Percentiles rank a stretch among this genome's conserved stretches.
phyloP scores from a whole-genome alignment of 2,329 filamentous ascomycete species.

The Xylariaceae sp. region DNA sequence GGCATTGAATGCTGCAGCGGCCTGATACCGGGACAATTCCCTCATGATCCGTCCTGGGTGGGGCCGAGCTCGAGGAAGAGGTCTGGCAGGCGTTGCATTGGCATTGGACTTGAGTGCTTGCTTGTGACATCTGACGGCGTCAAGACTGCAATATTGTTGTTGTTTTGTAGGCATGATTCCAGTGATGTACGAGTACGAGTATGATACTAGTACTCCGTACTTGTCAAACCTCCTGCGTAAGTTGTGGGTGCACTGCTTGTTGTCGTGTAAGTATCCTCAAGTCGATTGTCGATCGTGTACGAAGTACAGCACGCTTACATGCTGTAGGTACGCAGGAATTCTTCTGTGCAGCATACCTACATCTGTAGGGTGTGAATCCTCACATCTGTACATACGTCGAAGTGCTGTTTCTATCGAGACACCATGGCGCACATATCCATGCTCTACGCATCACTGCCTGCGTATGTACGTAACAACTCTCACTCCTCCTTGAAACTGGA shows the following conservation, averaged over 20 bases:
- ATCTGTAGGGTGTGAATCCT: background rate
- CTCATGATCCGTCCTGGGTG: constrained; percentile 11
- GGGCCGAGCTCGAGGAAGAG: constrained; percentile 4
- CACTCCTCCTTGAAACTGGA: background rate
- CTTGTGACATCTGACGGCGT: background rate
- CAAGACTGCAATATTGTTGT: background rate
- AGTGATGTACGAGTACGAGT: no score
- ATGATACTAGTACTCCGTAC: no score
- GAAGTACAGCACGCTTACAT: background rate
- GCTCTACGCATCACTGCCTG: background rate
- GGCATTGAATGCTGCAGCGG: constrained; percentile 1
- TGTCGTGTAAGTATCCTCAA: no score
- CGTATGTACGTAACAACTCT: background rate
- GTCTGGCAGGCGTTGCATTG: constrained; percentile 10
- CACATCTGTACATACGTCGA: background rate
- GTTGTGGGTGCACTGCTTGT: background rate
- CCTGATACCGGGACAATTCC: constrained; percentile 12
- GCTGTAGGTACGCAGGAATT: background rate
- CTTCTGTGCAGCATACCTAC: background rate
- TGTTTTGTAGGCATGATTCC: no score
- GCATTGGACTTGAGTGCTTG: background rate
- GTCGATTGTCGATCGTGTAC: background rate
- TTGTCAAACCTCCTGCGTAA: no score
- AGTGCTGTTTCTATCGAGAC: no score
- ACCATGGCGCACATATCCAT: background rate